Percentiles rank a stretch among this genome's conserved stretches.
These are phyloP conservation scores for Polytolypa hystricis DNA, from an alignment of 2,329 filamentous ascomycete species.

Conservation along the genomic window DNA sequence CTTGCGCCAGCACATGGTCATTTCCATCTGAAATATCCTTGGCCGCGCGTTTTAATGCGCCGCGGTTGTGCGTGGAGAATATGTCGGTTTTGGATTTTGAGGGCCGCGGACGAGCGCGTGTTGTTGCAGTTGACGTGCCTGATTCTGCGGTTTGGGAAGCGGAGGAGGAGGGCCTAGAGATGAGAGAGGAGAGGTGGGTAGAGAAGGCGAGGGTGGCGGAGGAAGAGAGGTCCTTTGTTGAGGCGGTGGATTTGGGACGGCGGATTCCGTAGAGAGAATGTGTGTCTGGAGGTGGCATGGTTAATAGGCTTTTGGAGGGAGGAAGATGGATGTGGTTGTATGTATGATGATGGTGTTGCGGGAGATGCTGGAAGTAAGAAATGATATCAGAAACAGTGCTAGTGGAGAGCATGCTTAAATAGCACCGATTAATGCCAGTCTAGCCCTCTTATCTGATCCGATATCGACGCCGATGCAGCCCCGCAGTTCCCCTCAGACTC, in stretches of 20 bases:
- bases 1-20: constrained; percentile 45
- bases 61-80: constrained; percentile 56
- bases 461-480: too few species aligned
- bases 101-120: constrained; percentile 30
- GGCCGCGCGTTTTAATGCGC: constrained; percentile 50
- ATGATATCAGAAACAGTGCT: too few species aligned
- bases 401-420: too few species aligned
- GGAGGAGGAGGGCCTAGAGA: constrained; percentile 36
- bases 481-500: too few species aligned
- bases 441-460: too few species aligned
- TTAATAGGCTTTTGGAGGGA: too few species aligned
- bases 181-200: constrained; percentile 74
- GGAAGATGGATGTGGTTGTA: too few species aligned
- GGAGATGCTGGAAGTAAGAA: too few species aligned
- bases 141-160: constrained; percentile 33
- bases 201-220: constrained; percentile 73
- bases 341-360: too few species aligned
- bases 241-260: constrained; percentile 50
- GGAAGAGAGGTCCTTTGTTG: constrained; percentile 54
- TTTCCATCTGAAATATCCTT: constrained; percentile 46
- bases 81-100: constrained; percentile 54
- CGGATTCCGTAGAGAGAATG: constrained; percentile 60
- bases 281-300: too few species aligned
- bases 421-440: too few species aligned
- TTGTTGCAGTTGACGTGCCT: too few species aligned